phyloP scores from a whole-genome alignment of 495 filamentous ascomycete species.

The Neurospora intermedia region DNA sequence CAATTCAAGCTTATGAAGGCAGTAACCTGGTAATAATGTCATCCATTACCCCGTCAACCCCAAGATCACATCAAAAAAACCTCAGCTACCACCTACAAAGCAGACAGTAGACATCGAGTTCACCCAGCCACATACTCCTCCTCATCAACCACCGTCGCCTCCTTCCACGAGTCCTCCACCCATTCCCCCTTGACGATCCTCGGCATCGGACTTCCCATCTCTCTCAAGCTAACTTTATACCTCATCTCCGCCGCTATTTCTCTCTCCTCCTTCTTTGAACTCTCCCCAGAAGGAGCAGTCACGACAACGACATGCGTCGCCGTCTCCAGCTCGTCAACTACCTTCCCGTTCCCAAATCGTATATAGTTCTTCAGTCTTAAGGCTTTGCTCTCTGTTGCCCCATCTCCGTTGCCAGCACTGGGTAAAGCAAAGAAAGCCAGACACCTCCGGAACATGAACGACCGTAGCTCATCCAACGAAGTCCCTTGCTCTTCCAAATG shows the following conservation, averaged over 20 bases:
- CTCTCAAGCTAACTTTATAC: constrained; percentile 25
- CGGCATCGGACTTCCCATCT: constrained; percentile 41
- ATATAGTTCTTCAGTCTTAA: constrained; percentile 36
- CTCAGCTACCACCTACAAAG: neutral
- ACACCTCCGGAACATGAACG: constrained; percentile 58
- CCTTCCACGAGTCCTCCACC: constrained; percentile 71
- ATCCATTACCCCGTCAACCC: neutral
- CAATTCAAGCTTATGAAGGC: neutral
- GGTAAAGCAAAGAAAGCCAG: constrained; percentile 40
- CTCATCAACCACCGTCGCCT: constrained; percentile 75
- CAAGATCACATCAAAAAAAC: neutral
- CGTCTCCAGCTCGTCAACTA: constrained; percentile 33
- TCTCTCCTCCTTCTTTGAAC: constrained; percentile 10
- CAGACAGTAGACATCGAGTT: neutral
- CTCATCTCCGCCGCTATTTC: constrained; percentile 34
- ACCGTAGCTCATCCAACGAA: constrained; percentile 36
- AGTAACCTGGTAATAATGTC: neutral
- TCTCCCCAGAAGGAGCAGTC: constrained; percentile 4
- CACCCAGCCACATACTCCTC: constrained; percentile 39
- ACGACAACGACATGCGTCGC: constrained; percentile 60
- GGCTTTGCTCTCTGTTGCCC: constrained; percentile 6
- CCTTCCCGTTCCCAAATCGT: constrained; percentile 52
- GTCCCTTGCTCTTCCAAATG: constrained; percentile 49
- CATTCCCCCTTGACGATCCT: constrained; percentile 61
- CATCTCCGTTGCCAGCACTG: constrained; percentile 2